Percentiles rank a stretch among this genome's conserved stretches.
These are phyloP conservation scores for Thraustotheca clavata DNA, from an alignment of 352 stramenopile species.

Conservation along the genomic window DNA sequence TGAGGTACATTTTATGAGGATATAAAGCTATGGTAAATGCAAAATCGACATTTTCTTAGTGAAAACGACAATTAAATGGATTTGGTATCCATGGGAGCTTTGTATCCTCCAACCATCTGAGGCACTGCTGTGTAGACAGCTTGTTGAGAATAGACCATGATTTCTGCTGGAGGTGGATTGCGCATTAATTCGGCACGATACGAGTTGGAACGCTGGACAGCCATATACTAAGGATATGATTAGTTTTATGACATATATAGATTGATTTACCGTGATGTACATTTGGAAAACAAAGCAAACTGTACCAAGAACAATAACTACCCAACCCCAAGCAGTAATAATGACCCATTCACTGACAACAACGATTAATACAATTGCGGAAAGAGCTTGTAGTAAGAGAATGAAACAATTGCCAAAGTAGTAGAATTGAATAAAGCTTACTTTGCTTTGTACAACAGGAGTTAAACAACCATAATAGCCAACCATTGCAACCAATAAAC, in stretches of 20 bases:
- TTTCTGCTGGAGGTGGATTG: conserved; percentile 66
- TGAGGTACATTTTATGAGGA: no score
- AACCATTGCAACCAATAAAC: conserved; percentile 65
- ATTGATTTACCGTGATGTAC: conserved; percentile 43
- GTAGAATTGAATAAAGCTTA: conserved; percentile 84
- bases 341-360: conserved; percentile 69
- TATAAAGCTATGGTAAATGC: no score
- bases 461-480: conserved; percentile 76
- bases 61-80: conserved; percentile 63
- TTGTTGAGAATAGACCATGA: conserved; percentile 48
- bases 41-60: no score
- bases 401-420: conserved; percentile 86
- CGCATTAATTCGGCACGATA: conserved; percentile 78
- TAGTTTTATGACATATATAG: neutral
- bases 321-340: conserved; percentile 64
- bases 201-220: conserved; percentile 61
- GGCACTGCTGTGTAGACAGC: conserved; percentile 48
- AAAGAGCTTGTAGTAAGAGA: conserved; percentile 61
- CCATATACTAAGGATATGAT: conserved; percentile 39
- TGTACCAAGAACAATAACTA: conserved; percentile 57
- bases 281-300: conserved; percentile 60
- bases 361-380: conserved; percentile 59
- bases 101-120: conserved; percentile 42
- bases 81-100: conserved; percentile 51
- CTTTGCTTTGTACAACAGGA: conserved; percentile 81